Conservation (phyloP, 2,329 filamentous ascomycete species). For the Phaeosphaeria sp. region DNA sequence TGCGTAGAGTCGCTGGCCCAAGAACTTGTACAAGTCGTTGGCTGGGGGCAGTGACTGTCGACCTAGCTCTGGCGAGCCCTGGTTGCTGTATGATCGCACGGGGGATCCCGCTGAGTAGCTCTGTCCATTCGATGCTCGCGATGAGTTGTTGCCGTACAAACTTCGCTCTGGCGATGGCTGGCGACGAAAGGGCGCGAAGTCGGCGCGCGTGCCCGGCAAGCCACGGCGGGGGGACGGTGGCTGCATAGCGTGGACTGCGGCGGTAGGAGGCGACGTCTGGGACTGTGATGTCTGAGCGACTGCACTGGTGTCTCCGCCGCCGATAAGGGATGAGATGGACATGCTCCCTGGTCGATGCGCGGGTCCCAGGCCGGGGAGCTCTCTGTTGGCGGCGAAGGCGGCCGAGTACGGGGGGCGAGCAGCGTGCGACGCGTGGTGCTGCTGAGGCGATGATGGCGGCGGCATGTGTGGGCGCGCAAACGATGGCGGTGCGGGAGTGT, state of each 20-base stretch:
- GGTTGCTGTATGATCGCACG: slow-evolving; percentile 40
- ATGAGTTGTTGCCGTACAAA: slow-evolving; percentile 28
- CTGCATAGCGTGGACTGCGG: slow-evolving; percentile 52
- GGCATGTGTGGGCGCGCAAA: slow-evolving; percentile 57
- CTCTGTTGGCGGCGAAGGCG: slow-evolving; percentile 58
- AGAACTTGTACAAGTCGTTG: slow-evolving; percentile 43
- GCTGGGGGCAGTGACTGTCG: slow-evolving; percentile 41
- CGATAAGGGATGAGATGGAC: slow-evolving; percentile 77
- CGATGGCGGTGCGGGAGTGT: slow-evolving; percentile 50
- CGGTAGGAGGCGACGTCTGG: slow-evolving; percentile 55
- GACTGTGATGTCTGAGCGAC: slow-evolving; percentile 50
- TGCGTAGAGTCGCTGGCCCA: slow-evolving; percentile 40
- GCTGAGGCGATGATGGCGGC: slow-evolving; percentile 57
- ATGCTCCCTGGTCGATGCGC: slow-evolving; percentile 67
- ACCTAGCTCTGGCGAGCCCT: slow-evolving; percentile 44
- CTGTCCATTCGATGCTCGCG: slow-evolving; percentile 38
- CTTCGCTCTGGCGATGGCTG: slow-evolving; percentile 48
- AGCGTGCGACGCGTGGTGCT: slow-evolving; percentile 46
- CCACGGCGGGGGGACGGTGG: slow-evolving; percentile 54
- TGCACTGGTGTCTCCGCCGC: slow-evolving; percentile 58
- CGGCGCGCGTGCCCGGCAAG: slow-evolving; percentile 38
- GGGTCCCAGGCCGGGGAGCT: slow-evolving; percentile 60
- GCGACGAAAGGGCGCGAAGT: slow-evolving; percentile 46
- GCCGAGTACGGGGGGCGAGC: slow-evolving; percentile 52
- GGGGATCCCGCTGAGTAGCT: slow-evolving; percentile 40